phyloP scores from a whole-genome alignment of 495 filamentous ascomycete species.

The Hypoxylon cercidicola region DNA sequence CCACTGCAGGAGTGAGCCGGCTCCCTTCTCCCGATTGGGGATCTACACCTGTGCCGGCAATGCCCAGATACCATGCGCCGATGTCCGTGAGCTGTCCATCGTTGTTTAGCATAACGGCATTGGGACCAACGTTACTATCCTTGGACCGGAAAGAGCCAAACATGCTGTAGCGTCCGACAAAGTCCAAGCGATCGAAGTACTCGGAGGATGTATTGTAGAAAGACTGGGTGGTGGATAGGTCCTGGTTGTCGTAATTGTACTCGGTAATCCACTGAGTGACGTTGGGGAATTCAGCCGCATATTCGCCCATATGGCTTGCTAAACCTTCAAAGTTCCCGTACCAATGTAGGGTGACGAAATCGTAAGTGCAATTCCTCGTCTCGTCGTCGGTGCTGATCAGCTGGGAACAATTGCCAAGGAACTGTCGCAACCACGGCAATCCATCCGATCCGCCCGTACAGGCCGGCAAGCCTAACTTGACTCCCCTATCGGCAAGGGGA shows the following conservation, averaged over 20 bases:
- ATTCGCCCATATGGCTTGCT: constrained; percentile 73
- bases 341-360: constrained; percentile 82
- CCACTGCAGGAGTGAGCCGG: background rate
- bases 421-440: constrained; percentile 70
- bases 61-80: constrained; percentile 77
- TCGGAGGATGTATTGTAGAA: constrained; percentile 72
- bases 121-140: constrained; percentile 74
- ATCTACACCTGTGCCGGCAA: constrained; percentile 58
- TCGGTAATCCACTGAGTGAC: constrained; percentile 78
- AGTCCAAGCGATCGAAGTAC: constrained; percentile 71
- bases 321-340: constrained; percentile 80
- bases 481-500: constrained; percentile 66
- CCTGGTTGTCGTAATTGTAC: constrained; percentile 65
- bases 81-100: constrained; percentile 74
- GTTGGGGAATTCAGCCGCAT: constrained; percentile 67
- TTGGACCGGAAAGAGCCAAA: constrained; percentile 77
- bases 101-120: constrained; percentile 70
- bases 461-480: constrained; percentile 68
- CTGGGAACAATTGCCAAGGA: constrained; percentile 63
- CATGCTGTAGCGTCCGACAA: constrained; percentile 72
- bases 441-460: constrained; percentile 67
- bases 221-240: constrained; percentile 63
- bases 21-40: constrained; percentile 34
- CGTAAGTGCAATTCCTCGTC: constrained; percentile 67
- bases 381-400: constrained; percentile 49